These are phyloP conservation scores for Escovopsis weberi DNA, from an alignment of 2,329 filamentous ascomycete genomes.

Conservation along the genomic window DNA sequence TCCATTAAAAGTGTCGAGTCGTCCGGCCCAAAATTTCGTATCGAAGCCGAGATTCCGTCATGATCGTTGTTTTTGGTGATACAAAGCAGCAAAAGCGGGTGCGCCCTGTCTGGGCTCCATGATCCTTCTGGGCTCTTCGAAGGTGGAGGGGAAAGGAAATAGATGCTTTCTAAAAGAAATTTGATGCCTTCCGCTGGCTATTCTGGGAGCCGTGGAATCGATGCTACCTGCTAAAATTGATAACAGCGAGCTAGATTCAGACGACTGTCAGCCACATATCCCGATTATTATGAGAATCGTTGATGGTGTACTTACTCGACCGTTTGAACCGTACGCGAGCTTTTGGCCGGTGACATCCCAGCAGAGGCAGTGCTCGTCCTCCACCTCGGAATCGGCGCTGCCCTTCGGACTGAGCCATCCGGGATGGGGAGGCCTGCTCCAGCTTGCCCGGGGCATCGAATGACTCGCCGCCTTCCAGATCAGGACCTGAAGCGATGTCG, in stretches of 20 bases:
- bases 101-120: no score
- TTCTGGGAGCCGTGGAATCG: neutral
- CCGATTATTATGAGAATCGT: no score
- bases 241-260: conserved; percentile 29
- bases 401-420: conserved; percentile 45
- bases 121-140: no score
- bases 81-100: no score
- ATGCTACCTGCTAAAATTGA: conserved; percentile 31
- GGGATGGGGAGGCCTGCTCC: conserved; percentile 38
- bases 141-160: no score
- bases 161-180: no score
- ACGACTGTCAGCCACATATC: neutral
- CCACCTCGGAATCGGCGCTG: conserved; percentile 38
- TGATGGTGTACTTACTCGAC: conserved; percentile 33
- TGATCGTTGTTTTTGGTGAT: no score
- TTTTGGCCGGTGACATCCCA: conserved; percentile 50
- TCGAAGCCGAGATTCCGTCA: no score
- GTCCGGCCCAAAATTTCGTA: no score
- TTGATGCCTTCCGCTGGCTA: no score
- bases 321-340: conserved; percentile 49
- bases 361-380: conserved; percentile 45
- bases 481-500: conserved; percentile 41
- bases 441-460: conserved; percentile 43
- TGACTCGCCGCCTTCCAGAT: conserved; percentile 52
- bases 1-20: no score